phyloP scores from a whole-genome alignment of 208 protist species.

The Leishmania tarentolae region DNA sequence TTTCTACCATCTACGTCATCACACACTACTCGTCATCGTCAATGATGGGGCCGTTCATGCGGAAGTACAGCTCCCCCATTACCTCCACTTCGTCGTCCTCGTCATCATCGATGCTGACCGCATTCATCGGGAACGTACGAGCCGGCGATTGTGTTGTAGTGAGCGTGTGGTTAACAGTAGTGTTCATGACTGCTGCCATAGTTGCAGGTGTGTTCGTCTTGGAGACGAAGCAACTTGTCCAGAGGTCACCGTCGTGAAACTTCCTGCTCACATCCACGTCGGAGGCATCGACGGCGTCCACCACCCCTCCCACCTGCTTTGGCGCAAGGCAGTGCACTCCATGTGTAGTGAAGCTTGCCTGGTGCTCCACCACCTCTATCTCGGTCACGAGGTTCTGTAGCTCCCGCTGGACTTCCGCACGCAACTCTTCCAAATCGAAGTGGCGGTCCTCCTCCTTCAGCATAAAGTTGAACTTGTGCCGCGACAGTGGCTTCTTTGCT shows the following conservation, averaged over 20 bases:
- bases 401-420: conserved; percentile 58
- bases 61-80: conserved; percentile 78
- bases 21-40: conserved; percentile 66
- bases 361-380: conserved; percentile 78
- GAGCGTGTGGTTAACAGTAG: not conserved
- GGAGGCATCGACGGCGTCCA: conserved; percentile 45
- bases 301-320: conserved; percentile 40
- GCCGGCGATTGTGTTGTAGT: conserved; percentile 11
- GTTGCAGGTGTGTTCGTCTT: conserved; percentile 26
- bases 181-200: not conserved
- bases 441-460: conserved; percentile 75
- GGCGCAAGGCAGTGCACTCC: conserved; percentile 57
- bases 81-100: conserved; percentile 90
- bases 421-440: conserved; percentile 70
- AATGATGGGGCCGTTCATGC: conserved; percentile 83
- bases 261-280: conserved; percentile 67
- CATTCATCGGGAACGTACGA: conserved; percentile 20
- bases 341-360: conserved; percentile 79
- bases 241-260: conserved; percentile 61
- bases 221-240: conserved; percentile 22
- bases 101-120: conserved; percentile 47
- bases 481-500: conserved; percentile 58
- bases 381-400: conserved; percentile 74
- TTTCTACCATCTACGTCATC: not conserved
- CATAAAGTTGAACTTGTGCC: conserved; percentile 60